phyloP scores from a whole-genome alignment of 495 filamentous ascomycete genomes.

The Clohesyomyces aquaticus region DNA sequence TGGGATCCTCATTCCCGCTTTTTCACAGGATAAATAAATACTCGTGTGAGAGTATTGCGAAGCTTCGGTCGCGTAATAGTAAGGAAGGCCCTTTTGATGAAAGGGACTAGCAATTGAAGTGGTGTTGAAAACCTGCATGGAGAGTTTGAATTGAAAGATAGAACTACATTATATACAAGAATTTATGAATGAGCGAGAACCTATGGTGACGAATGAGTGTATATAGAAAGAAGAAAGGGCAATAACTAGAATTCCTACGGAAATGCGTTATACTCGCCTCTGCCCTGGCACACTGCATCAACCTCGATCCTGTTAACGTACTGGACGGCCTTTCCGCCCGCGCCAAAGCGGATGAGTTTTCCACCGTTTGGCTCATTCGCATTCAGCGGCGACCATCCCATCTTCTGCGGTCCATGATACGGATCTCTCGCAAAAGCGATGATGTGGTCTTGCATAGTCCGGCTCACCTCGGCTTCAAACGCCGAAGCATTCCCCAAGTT shows the following conservation, averaged over 20 bases:
- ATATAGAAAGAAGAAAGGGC: too few relatives aligned
- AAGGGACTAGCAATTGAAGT: too few relatives aligned
- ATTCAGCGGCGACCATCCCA: slow-evolving; percentile 36
- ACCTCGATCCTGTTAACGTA: slow-evolving; percentile 41
- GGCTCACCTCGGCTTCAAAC: slow-evolving; percentile 48
- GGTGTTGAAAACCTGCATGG: too few relatives aligned
- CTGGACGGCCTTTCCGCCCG: slow-evolving; percentile 41
- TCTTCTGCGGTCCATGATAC: not conserved
- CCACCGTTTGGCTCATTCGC: slow-evolving; percentile 40
- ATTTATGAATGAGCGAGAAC: too few relatives aligned
- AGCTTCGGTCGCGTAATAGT: too few relatives aligned
- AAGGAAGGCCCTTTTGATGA: too few relatives aligned
- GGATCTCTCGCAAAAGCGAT: slow-evolving; percentile 52
- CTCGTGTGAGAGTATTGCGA: too few relatives aligned
- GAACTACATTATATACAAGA: too few relatives aligned
- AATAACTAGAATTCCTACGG: slow-evolving; percentile 34
- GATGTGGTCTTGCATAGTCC: slow-evolving; percentile 53
- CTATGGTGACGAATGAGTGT: too few relatives aligned
- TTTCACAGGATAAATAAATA: too few relatives aligned
- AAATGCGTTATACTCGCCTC: slow-evolving; percentile 37
- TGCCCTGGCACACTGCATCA: slow-evolving; percentile 43
- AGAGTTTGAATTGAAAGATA: too few relatives aligned
- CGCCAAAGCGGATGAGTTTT: slow-evolving; percentile 44
- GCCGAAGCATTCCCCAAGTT: slow-evolving; percentile 40
- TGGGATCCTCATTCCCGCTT: too few relatives aligned